Conservation (phyloP, 2,329 filamentous ascomycete species). For the Fusarium domesticum region DNA sequence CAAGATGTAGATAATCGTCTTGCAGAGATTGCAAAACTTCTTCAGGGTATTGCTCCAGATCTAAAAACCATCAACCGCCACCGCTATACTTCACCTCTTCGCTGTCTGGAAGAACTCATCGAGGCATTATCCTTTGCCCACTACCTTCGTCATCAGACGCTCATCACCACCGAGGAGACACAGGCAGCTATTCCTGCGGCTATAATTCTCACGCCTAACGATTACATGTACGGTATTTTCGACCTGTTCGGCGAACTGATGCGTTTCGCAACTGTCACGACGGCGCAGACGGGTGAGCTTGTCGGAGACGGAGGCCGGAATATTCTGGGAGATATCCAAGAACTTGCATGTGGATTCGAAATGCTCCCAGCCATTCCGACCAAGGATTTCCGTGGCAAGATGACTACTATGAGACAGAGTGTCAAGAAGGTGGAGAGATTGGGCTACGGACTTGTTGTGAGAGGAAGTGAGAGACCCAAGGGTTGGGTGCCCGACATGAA, state of each 20-base stretch:
- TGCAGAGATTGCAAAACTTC: slow-evolving; percentile 66
- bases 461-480: slow-evolving; percentile 83
- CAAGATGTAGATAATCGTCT: slow-evolving; percentile 69
- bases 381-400: slow-evolving; percentile 69
- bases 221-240: slow-evolving; percentile 88
- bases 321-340: slow-evolving; percentile 77
- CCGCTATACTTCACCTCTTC: slow-evolving; percentile 77
- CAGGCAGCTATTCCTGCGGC: slow-evolving; percentile 46
- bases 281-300: slow-evolving; percentile 67
- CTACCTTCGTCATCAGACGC: slow-evolving; percentile 74
- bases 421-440: slow-evolving; percentile 92
- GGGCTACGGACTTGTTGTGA: slow-evolving; percentile 81
- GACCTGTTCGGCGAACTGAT: slow-evolving; percentile 96
- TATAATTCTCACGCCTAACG: slow-evolving; percentile 69
- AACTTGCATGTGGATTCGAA: slow-evolving; percentile 74
- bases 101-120: slow-evolving; percentile 89
- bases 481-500: slow-evolving; percentile 84
- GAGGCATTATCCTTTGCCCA: slow-evolving; percentile 87
- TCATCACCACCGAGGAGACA: slow-evolving; percentile 68
- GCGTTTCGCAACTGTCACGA: slow-evolving; percentile 87
- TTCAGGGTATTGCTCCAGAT: slow-evolving; percentile 67
- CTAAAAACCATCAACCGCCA: slow-evolving; percentile 75
- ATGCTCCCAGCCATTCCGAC: slow-evolving; percentile 59
- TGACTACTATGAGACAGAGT: slow-evolving; percentile 79
- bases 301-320: slow-evolving; percentile 46